A percentile compares a stretch with the other conserved stretches of the same genome.
phyloP scores from a whole-genome alignment of 306 rosid species.

The Pueraria montana region DNA sequence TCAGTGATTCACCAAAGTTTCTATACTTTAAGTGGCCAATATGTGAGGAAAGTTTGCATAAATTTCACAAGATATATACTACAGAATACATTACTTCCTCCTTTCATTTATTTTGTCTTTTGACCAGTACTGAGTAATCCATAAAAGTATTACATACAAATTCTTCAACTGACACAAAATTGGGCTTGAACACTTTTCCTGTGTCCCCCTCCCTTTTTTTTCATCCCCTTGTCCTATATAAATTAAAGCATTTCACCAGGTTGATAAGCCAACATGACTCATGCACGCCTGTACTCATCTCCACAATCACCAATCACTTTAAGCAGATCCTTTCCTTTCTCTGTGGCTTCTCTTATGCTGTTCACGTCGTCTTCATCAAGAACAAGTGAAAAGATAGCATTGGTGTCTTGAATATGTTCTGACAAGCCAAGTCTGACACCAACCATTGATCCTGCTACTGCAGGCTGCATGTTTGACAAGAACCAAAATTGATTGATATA shows the following conservation, averaged over 20 bases:
- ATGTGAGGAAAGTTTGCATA: neutral
- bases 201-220: neutral
- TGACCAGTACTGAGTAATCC: neutral
- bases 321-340: conserved; percentile 85
- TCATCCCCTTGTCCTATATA: conserved; percentile 15
- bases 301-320: conserved; percentile 94
- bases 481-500: conserved; percentile 25
- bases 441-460: conserved; percentile 96
- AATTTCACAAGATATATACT: neutral
- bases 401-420: conserved; percentile 79
- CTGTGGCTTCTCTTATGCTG: conserved; percentile 79
- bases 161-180: conserved; percentile 35
- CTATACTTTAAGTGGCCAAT: neutral
- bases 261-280: conserved; percentile 43
- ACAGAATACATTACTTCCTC: neutral
- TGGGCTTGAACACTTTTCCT: conserved; percentile 14
- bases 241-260: neutral
- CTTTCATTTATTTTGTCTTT: conserved; percentile 4
- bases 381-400: conserved; percentile 82
- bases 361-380: conserved; percentile 84
- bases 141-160: conserved; percentile 34
- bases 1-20: neutral
- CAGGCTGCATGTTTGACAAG: conserved; percentile 69
- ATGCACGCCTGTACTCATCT: conserved; percentile 92
- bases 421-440: conserved; percentile 96